Percentiles rank a stretch among this genome's conserved stretches.
These are phyloP conservation scores for Rachicladosporium sp. DNA, from an alignment of 2,329 filamentous ascomycete genomes.

Conservation along the genomic window DNA sequence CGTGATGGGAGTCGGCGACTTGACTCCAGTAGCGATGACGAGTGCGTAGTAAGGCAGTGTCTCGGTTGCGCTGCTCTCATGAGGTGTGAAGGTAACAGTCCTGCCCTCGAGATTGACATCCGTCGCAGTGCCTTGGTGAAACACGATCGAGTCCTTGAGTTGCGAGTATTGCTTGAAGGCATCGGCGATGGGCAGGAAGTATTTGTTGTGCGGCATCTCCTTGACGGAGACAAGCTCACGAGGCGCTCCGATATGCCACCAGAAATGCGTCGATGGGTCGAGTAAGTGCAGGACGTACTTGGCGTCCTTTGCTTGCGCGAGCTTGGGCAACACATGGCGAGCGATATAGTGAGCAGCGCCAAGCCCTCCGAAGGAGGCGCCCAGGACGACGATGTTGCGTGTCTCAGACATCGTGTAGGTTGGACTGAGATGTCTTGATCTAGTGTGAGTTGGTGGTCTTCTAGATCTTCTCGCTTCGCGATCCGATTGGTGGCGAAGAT, in stretches of 20 bases:
- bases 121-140: conserved; percentile 39
- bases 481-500: too few species aligned
- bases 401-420: conserved; percentile 18
- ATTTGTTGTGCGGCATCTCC: conserved; percentile 35
- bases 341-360: conserved; percentile 42
- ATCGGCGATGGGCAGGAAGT: conserved; percentile 37
- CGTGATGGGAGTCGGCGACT: conserved; percentile 32
- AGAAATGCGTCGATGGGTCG: conserved; percentile 41
- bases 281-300: conserved; percentile 44
- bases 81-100: conserved; percentile 31
- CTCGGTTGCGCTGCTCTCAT: conserved; percentile 19
- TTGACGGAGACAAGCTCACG: conserved; percentile 39
- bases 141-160: conserved; percentile 24
- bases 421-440: too few species aligned
- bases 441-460: too few species aligned
- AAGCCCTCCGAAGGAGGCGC: conserved; percentile 41
- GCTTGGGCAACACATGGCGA: conserved; percentile 37
- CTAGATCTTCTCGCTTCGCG: too few species aligned
- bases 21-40: conserved; percentile 43
- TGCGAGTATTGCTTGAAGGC: conserved; percentile 39
- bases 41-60: conserved; percentile 41
- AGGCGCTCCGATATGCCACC: conserved; percentile 41
- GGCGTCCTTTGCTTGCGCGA: conserved; percentile 15
- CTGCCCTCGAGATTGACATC: conserved; percentile 32
- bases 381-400: conserved; percentile 40